Conservation (phyloP, 2,329 filamentous ascomycete species). For the Plectosphaerella cucumerina region DNA sequence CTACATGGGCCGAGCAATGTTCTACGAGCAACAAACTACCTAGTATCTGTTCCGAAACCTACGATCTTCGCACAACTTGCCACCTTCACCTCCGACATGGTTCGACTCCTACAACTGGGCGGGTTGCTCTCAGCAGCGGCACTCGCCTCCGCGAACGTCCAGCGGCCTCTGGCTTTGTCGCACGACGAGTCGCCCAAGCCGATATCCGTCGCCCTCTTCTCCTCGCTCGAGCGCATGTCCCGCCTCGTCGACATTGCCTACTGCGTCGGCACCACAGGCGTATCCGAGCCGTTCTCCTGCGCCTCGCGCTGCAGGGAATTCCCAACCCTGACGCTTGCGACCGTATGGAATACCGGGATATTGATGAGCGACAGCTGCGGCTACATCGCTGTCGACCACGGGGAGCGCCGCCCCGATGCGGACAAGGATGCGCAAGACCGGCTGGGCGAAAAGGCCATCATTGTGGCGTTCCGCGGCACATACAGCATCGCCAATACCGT, state of each 20-base stretch:
- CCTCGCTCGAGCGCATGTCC: constrained; percentile 80
- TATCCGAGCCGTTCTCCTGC: constrained; percentile 80
- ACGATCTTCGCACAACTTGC: too few relatives aligned
- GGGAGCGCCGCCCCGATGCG: constrained; percentile 16
- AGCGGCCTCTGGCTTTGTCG: constrained; percentile 7
- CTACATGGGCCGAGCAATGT: too few relatives aligned
- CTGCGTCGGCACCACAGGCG: constrained; percentile 81
- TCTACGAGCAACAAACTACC: too few relatives aligned
- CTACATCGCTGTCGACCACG: constrained; percentile 85
- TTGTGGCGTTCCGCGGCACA: constrained; percentile 89
- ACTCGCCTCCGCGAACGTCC: neutral
- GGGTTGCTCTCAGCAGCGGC: neutral
- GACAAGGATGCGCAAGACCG: constrained; percentile 11
- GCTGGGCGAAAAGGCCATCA: constrained; percentile 43
- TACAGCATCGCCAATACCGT: constrained; percentile 93
- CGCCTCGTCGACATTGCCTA: constrained; percentile 92
- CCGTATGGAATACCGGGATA: constrained; percentile 86
- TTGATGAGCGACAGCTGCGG: constrained; percentile 88
- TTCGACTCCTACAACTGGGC: too few relatives aligned
- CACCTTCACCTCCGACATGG: too few relatives aligned
- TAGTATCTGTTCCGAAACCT: too few relatives aligned
- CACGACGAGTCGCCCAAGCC: constrained; percentile 4
- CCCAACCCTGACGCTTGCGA: constrained; percentile 70
- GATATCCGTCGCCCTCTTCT: constrained; percentile 64
- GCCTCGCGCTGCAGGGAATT: constrained; percentile 83